A percentile compares a stretch with the other conserved stretches of the same genome.
Conservation (phyloP, 1,139 yeast species). For the Wickerhamiella pararugosa region DNA sequence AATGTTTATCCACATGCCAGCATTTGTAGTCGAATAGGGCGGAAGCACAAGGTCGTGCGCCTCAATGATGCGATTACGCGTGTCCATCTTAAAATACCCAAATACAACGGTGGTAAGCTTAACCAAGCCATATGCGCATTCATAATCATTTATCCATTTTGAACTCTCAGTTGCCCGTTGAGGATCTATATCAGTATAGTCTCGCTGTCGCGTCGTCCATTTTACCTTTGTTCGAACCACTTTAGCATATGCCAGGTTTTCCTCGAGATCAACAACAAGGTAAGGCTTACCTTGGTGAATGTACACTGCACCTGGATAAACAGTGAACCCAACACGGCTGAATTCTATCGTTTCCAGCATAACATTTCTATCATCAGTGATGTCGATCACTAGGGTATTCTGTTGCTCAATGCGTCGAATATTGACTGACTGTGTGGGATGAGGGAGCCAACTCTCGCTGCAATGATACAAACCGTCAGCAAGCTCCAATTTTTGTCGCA, state of each 20-base stretch:
- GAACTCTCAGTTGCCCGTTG: conserved; percentile 25
- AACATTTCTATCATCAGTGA: conserved; percentile 54
- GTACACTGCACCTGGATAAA: conserved; percentile 91
- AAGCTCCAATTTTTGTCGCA: not conserved
- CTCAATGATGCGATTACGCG: conserved; percentile 63
- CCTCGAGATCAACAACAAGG: conserved; percentile 67
- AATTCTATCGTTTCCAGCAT: conserved; percentile 88
- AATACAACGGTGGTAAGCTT: conserved; percentile 62
- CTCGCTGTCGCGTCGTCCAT: conserved; percentile 86
- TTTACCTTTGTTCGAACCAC: conserved; percentile 82
- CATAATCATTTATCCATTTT: not conserved
- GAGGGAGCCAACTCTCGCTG: conserved; percentile 50
- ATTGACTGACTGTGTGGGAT: conserved; percentile 63
- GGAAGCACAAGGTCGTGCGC: conserved; percentile 88
- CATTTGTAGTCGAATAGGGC: conserved; percentile 50
- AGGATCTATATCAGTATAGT: conserved; percentile 87
- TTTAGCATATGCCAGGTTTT: conserved; percentile 60
- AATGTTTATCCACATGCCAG: conserved; percentile 86
- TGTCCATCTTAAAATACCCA: conserved; percentile 81
- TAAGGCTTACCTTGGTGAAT: conserved; percentile 89
- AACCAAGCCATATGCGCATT: conserved; percentile 43
- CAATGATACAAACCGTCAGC: conserved; percentile 42
- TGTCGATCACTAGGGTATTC: conserved; percentile 73
- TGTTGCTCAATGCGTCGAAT: conserved; percentile 68
- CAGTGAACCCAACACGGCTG: conserved; percentile 72